These are phyloP conservation scores for Cyberlindnera nakhonratchasimensis DNA, from an alignment of 805 yeast species.

Conservation along the genomic window DNA sequence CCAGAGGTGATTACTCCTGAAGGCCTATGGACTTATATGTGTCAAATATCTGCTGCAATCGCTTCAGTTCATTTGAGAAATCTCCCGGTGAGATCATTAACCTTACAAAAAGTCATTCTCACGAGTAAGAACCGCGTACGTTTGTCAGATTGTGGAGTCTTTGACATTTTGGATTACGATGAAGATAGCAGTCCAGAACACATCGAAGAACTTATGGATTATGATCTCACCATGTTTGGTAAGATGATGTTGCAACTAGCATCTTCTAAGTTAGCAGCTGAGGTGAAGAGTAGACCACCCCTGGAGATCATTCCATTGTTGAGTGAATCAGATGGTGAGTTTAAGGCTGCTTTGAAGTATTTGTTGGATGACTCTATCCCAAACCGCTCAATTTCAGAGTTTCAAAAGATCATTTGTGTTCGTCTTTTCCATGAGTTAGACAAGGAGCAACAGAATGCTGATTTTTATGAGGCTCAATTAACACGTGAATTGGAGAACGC, in stretches of 20 bases:
- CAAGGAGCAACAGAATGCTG: slow-evolving; percentile 49
- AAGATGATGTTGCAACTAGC: slow-evolving; percentile 55
- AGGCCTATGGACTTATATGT: slow-evolving; percentile 68
- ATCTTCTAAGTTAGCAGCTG: slow-evolving; percentile 31
- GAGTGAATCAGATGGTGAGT: slow-evolving; percentile 39
- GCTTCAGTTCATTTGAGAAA: slow-evolving; percentile 61
- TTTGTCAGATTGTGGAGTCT: slow-evolving; percentile 65
- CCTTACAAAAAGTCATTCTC: slow-evolving; percentile 66
- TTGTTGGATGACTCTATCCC: slow-evolving; percentile 27
- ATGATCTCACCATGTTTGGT: slow-evolving; percentile 63
- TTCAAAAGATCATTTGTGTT: slow-evolving; percentile 40
- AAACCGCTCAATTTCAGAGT: slow-evolving; percentile 28
- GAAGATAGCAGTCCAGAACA: slow-evolving; percentile 20
- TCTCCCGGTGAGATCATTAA: slow-evolving; percentile 59
- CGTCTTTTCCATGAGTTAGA: slow-evolving; percentile 46
- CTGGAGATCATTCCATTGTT: slow-evolving; percentile 26
- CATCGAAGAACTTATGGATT: slow-evolving; percentile 37
- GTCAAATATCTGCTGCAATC: slow-evolving; percentile 72
- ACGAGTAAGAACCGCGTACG: slow-evolving; percentile 71
- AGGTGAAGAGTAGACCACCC: slow-evolving; percentile 10
- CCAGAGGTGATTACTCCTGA: slow-evolving; percentile 57
- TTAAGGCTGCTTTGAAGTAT: slow-evolving; percentile 43
- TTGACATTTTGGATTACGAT: slow-evolving; percentile 56
- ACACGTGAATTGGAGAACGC: slow-evolving; percentile 83
- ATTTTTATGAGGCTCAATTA: slow-evolving; percentile 58